A percentile compares a stretch with the other conserved stretches of the same genome.
Evolutionary conservation across 208 protist species (phyloP).

Genomic region (Naegleria gruberi): DNA sequence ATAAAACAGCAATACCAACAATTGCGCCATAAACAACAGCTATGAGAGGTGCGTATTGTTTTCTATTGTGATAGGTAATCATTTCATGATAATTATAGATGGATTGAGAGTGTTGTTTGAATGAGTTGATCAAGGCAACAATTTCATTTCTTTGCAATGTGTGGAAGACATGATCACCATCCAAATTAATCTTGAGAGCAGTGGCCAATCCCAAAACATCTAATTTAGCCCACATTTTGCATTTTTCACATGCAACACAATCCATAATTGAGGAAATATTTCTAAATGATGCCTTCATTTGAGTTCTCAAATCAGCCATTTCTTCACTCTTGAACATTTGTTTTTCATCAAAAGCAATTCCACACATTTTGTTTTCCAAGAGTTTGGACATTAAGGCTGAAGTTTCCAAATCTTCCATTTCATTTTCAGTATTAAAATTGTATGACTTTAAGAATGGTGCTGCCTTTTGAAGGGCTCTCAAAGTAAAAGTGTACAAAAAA

Average conservation of each 20-base stretch:
- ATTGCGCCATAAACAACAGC: neutral
- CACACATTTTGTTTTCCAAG: conserved; percentile 56
- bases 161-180: conserved; percentile 23
- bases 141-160: conserved; percentile 56
- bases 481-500: conserved; percentile 67
- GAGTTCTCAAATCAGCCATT: conserved; percentile 45
- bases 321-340: conserved; percentile 57
- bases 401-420: conserved; percentile 48
- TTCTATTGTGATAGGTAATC: neutral
- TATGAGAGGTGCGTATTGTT: neutral
- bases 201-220: conserved; percentile 66
- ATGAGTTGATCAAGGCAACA: conserved; percentile 61
- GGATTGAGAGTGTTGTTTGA: conserved; percentile 2
- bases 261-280: conserved; percentile 77
- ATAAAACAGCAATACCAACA: neutral
- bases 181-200: conserved; percentile 65
- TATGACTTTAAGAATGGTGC: neutral
- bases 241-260: conserved; percentile 81
- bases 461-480: conserved; percentile 63
- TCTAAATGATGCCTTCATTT: conserved; percentile 61
- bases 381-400: conserved; percentile 49
- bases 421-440: conserved; percentile 31
- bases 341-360: conserved; percentile 65
- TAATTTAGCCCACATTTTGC: conserved; percentile 76
- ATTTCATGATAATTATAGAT: conserved; percentile 5